phyloP scores from a whole-genome alignment of 192 early-diverging fungal species.

The Entomortierella beljakovae region DNA sequence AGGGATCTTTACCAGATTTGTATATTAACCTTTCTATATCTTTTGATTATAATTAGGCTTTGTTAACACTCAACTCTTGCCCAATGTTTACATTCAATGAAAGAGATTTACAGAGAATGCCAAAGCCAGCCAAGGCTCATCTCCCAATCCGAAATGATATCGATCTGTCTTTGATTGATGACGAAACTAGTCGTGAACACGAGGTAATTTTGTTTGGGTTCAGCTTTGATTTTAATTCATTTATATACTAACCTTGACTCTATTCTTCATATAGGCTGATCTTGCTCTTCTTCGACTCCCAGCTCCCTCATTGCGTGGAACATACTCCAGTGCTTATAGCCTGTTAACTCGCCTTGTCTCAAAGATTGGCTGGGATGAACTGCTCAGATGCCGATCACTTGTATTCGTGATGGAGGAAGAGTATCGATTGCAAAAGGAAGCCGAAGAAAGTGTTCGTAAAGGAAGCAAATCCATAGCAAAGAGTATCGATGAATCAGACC shows the following conservation, averaged over 20 bases:
- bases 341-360: constrained; percentile 83
- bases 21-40: too few relatives aligned
- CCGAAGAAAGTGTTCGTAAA: constrained; percentile 75
- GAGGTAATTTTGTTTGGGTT: constrained; percentile 44
- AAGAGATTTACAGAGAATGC: constrained; percentile 91
- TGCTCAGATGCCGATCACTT: constrained; percentile 83
- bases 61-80: constrained; percentile 96
- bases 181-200: constrained; percentile 66
- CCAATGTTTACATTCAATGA: constrained; percentile 98
- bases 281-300: constrained; percentile 85
- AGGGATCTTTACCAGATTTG: too few relatives aligned
- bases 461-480: constrained; percentile 24
- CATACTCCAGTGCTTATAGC: constrained; percentile 90
- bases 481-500: constrained; percentile 4
- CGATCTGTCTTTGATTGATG: constrained; percentile 67
- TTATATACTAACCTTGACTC: too few relatives aligned
- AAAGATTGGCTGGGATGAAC: constrained; percentile 96
- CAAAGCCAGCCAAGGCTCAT: constrained; percentile 87
- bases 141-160: constrained; percentile 90
- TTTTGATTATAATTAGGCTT: constrained; percentile 75
- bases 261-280: constrained; percentile 59
- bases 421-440: constrained; percentile 81
- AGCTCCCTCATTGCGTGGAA: constrained; percentile 91
- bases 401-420: constrained; percentile 99
- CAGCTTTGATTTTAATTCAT: background rate